phyloP scores from a whole-genome alignment of 1,139 yeast species.

The Candida sp. region DNA sequence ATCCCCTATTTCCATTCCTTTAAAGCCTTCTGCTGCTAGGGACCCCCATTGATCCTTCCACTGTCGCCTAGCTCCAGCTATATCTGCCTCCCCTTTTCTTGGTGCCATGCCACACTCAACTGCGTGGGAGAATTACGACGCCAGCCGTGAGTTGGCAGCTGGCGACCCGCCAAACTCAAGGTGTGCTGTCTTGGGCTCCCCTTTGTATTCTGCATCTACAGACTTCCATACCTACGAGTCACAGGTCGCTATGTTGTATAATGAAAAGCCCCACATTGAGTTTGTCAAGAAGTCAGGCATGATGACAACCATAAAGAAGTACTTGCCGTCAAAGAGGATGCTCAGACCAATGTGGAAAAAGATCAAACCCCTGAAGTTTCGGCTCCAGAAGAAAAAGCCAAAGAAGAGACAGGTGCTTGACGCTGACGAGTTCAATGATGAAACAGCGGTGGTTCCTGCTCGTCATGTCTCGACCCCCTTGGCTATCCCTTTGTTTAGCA shows the following conservation, averaged over 20 bases:
- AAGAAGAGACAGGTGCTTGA: background rate
- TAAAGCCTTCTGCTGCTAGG: background rate
- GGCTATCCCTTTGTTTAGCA: constrained; percentile 4
- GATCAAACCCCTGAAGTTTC: background rate
- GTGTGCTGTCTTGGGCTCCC: constrained; percentile 1
- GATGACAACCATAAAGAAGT: background rate
- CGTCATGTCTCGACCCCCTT: constrained; percentile 10
- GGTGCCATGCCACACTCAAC: background rate
- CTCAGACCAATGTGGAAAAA: background rate
- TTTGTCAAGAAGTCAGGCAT: background rate
- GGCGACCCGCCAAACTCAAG: constrained; percentile 1
- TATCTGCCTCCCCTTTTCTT: too few species aligned
- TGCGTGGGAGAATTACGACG: background rate
- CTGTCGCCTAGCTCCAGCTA: background rate
- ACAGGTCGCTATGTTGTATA: background rate
- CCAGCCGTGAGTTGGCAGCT: background rate
- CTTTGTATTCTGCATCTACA: background rate
- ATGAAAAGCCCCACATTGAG: background rate
- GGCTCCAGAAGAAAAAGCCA: background rate
- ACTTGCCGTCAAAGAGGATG: background rate
- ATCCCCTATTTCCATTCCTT: background rate
- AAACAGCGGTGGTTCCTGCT: constrained; percentile 6
- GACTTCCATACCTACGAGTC: background rate
- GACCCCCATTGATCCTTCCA: background rate
- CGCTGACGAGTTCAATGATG: background rate